Percentiles rank a stretch among this genome's conserved stretches.
phyloP scores from a whole-genome alignment of 108 stramenopile genomes.

The Cyclotella atomus region DNA sequence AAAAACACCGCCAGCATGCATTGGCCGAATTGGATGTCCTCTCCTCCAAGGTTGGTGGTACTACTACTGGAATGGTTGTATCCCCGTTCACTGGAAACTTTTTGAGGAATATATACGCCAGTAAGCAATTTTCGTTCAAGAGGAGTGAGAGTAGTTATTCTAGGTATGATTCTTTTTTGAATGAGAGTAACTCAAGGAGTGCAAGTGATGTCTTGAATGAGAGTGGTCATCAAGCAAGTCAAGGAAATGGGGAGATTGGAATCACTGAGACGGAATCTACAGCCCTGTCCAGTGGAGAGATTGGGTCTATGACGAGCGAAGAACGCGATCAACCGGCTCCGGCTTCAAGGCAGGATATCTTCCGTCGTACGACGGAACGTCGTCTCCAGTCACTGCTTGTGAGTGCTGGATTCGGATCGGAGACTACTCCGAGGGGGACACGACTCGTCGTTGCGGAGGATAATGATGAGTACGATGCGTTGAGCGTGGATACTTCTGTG shows the following conservation, averaged over 20 bases:
- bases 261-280: too few species aligned
- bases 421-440: not conserved
- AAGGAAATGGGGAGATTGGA: too few species aligned
- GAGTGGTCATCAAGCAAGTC: not conserved
- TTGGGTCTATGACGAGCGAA: too few species aligned
- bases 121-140: conserved; percentile 43
- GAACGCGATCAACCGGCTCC: not conserved
- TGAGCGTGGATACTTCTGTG: conserved; percentile 32
- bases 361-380: conserved; percentile 15
- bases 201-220: not conserved
- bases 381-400: not conserved
- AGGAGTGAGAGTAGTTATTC: conserved; percentile 32
- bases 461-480: not conserved
- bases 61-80: conserved; percentile 13
- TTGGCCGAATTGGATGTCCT: not conserved
- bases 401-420: conserved; percentile 2
- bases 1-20: not conserved
- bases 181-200: not conserved
- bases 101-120: conserved; percentile 36
- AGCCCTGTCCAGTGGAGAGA: too few species aligned
- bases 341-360: conserved; percentile 1
- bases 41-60: not conserved
- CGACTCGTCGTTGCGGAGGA: not conserved
- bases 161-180: conserved; percentile 44
- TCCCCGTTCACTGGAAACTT: conserved; percentile 34